Conservation (phyloP, 2,329 filamentous ascomycete genomes). For the Colletotrichum destructivum region DNA sequence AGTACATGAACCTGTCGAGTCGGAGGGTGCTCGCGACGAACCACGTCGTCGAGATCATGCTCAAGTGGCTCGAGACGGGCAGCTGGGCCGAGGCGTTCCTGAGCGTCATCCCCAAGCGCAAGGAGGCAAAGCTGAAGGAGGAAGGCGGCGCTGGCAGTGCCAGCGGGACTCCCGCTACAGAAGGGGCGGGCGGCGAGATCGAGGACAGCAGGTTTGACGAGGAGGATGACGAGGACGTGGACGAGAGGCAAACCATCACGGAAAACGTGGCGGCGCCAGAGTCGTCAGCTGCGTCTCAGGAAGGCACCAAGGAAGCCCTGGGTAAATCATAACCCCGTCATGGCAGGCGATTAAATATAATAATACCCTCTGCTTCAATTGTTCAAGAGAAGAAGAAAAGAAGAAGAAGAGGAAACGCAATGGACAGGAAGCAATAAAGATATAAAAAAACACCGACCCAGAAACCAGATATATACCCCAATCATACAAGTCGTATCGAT, state of each 20-base stretch:
- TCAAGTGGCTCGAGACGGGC: constrained; percentile 89
- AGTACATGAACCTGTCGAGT: constrained; percentile 92
- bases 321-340: constrained; percentile 31
- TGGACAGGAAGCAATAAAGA: not conserved
- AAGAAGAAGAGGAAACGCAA: not conserved
- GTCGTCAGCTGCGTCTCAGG: constrained; percentile 22
- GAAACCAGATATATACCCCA: constrained; percentile 15
- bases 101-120: constrained; percentile 89
- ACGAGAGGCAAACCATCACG: constrained; percentile 46
- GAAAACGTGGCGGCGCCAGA: constrained; percentile 15
- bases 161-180: constrained; percentile 47
- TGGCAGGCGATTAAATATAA: constrained; percentile 31
- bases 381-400: not conserved
- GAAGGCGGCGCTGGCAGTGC: constrained; percentile 18
- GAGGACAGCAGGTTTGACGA: constrained; percentile 47
- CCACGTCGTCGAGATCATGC: constrained; percentile 97
- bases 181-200: constrained; percentile 44
- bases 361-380: constrained; percentile 31
- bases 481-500: constrained; percentile 40
- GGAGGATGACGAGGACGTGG: constrained; percentile 50
- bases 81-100: constrained; percentile 95
- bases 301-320: not conserved
- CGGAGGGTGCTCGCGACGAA: constrained; percentile 92
- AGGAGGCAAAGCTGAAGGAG: constrained; percentile 79
- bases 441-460: constrained; percentile 27